These are phyloP conservation scores for Phylloporus sp. DNA, from an alignment of 768 basidiomycete species.

Conservation along the genomic window DNA sequence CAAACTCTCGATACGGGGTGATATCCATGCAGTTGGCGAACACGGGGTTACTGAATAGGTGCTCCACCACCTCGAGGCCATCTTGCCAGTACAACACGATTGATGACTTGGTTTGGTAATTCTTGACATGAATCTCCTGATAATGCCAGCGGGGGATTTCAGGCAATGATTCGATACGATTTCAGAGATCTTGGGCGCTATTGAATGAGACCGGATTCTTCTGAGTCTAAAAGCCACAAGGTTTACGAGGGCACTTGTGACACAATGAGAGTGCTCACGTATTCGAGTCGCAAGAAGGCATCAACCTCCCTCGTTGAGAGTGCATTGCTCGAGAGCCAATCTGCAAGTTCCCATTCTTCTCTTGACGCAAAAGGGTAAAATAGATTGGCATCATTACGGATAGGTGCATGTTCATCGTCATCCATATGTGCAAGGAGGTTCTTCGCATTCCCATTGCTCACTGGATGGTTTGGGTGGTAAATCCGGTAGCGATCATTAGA, in stretches of 20 bases:
- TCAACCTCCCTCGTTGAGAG: neutral
- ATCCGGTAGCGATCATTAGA: too few species aligned
- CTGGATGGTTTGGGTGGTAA: too few species aligned
- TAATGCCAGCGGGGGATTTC: neutral
- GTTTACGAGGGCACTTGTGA: too few species aligned
- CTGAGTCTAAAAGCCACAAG: too few species aligned
- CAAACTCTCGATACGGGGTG: conserved; percentile 5
- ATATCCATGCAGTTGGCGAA: conserved; percentile 9
- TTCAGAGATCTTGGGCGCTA: neutral
- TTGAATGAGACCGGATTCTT: too few species aligned
- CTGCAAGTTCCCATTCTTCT: conserved; percentile 1
- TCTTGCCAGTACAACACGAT: conserved; percentile 14
- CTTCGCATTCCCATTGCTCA: too few species aligned
- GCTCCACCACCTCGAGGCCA: conserved; percentile 22
- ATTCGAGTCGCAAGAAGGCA: too few species aligned
- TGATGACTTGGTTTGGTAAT: neutral
- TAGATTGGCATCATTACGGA: neutral
- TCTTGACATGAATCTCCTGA: neutral
- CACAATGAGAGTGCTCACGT: too few species aligned
- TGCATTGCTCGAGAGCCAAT: neutral
- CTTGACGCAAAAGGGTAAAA: conserved; percentile 2
- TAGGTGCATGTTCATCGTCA: neutral
- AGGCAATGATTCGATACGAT: neutral
- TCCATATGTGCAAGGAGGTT: conserved; percentile 7
- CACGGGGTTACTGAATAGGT: conserved; percentile 23